Conservation (phyloP, 176 grass and related monocot genomes). For the Guadua angustifolia region DNA sequence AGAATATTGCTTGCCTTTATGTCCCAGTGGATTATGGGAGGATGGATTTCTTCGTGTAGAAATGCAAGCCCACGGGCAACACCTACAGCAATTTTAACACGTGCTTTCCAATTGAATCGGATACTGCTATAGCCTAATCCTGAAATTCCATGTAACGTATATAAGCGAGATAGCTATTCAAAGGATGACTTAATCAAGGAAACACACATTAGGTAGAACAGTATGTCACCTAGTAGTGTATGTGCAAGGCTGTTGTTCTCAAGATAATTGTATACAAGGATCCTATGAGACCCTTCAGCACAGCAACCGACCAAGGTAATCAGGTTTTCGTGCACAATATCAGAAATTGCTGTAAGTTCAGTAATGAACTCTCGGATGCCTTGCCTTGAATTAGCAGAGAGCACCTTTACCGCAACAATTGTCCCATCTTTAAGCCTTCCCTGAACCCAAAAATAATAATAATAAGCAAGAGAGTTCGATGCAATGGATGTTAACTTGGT, state of each 20-base stretch:
- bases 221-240: conserved; percentile 67
- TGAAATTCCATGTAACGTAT: conserved; percentile 41
- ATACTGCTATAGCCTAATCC: conserved; percentile 60
- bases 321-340: conserved; percentile 78
- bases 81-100: conserved; percentile 75
- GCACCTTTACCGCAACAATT: conserved; percentile 72
- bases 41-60: conserved; percentile 74
- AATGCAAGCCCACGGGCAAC: conserved; percentile 74
- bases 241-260: conserved; percentile 83
- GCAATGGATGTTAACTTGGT: neutral
- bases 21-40: conserved; percentile 81
- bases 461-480: conserved; percentile 31
- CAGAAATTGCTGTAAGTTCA: conserved; percentile 68
- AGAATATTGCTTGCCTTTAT: conserved; percentile 96
- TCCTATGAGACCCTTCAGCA: conserved; percentile 68
- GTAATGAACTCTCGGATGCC: conserved; percentile 69
- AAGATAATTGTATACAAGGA: conserved; percentile 87
- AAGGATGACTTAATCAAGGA: neutral
- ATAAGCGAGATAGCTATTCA: conserved; percentile 13
- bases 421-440: conserved; percentile 85
- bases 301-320: conserved; percentile 77
- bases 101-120: conserved; percentile 70
- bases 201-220: conserved; percentile 30
- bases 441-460: conserved; percentile 52
- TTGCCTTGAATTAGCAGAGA: conserved; percentile 78